Conservation (phyloP, 805 yeast genomes). For the Wickerhamiella kurtzmanii region DNA sequence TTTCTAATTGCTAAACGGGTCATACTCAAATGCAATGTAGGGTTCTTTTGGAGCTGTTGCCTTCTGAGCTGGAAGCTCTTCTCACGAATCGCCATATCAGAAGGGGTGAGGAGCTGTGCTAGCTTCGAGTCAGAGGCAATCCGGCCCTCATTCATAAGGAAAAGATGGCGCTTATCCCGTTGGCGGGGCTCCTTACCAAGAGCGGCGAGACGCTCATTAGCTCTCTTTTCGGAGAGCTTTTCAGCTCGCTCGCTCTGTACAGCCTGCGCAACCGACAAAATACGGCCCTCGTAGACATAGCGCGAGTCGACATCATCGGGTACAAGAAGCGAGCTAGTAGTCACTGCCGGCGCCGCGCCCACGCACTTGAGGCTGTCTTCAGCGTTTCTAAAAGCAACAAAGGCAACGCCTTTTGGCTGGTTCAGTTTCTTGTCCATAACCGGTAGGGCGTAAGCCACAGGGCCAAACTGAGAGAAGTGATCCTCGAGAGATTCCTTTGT, state of each 20-base stretch:
- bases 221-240: constrained; percentile 56
- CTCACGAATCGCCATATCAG: constrained; percentile 79
- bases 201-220: constrained; percentile 55
- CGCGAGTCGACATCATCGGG: constrained; percentile 82
- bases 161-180: constrained; percentile 73
- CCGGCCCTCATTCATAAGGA: constrained; percentile 85
- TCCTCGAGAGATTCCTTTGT: constrained; percentile 62
- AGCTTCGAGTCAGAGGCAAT: constrained; percentile 68
- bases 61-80: constrained; percentile 76
- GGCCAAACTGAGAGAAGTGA: constrained; percentile 75
- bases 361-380: constrained; percentile 57
- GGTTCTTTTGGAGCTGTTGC: constrained; percentile 81
- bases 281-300: constrained; percentile 87
- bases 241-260: constrained; percentile 78
- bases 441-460: constrained; percentile 84
- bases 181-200: constrained; percentile 71
- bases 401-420: constrained; percentile 85
- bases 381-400: constrained; percentile 65
- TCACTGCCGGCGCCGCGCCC: constrained; percentile 60
- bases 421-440: constrained; percentile 79
- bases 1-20: constrained; percentile 92
- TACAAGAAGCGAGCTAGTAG: constrained; percentile 54
- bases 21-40: constrained; percentile 80
- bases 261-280: constrained; percentile 69
- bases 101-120: constrained; percentile 48